Evolutionary conservation across 352 stramenopile species (phyloP).

Genomic region (Pythium sp.): DNA sequence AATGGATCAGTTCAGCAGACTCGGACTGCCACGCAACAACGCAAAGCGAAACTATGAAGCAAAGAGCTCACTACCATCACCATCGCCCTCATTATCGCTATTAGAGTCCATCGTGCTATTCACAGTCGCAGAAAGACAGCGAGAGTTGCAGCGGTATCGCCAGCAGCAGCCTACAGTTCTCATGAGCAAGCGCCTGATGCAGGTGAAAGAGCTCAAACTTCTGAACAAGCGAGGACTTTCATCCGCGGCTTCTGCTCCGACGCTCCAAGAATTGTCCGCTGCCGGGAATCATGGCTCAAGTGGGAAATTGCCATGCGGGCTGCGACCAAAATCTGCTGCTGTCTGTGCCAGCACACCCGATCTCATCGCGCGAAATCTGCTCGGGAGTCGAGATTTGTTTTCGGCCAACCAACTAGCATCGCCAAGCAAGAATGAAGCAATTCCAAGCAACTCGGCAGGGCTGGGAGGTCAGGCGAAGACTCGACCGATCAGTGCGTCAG

Average conservation of each 20-base stretch:
- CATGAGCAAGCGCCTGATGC: constrained; percentile 33
- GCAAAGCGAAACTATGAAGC: not conserved
- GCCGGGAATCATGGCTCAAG: not conserved
- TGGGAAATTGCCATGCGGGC: not conserved
- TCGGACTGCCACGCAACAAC: not conserved
- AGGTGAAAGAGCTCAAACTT: constrained; percentile 24
- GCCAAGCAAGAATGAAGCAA: not conserved
- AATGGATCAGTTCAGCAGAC: constrained; percentile 1
- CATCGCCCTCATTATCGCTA: not conserved
- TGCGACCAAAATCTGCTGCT: constrained; percentile 46
- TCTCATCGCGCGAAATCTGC: constrained; percentile 21
- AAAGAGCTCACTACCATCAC: not conserved
- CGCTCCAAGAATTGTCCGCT: constrained; percentile 7
- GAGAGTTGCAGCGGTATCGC: constrained; percentile 3
- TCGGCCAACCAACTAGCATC: not conserved
- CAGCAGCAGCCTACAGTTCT: constrained; percentile 35
- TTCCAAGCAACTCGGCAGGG: not conserved
- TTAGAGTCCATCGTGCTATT: constrained; percentile 19
- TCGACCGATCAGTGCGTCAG: constrained; percentile 36
- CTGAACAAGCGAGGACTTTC: constrained; percentile 28
- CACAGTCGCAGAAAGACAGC: constrained; percentile 6
- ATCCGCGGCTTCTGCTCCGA: constrained; percentile 4
- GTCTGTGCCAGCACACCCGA: constrained; percentile 44
- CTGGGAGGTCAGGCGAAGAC: not conserved
- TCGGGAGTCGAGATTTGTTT: not conserved